Evolutionary conservation across 345 rosid species (phyloP), one percentile per base, ranked within the genome.

Genomic region (Syzygium aromaticum): DNA sequence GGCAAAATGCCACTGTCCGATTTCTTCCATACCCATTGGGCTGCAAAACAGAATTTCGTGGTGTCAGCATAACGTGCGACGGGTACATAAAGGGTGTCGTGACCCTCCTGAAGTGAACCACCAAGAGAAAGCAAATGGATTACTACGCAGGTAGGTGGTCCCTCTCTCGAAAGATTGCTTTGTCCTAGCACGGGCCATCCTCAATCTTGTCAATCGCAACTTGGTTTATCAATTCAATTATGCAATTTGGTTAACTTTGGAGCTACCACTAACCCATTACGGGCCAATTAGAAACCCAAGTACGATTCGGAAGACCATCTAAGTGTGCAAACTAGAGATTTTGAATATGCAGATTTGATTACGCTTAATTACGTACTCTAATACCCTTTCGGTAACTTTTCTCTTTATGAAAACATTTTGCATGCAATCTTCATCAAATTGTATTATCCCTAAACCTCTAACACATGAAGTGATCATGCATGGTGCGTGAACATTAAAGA

Each of bases 161-260:
- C 15, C 64, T 59, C 64, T 27, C 0, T 0, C 2, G 3, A 11
- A 15, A 27, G 28, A 11, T 7, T 2, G 3, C 0, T 14, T 27
- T 11, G 0, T 1, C 30, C 30, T 59, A 59, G 64, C 64, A 59
- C 16, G 7, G 3, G 8, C 64, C 64, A n/a, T 59, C 30, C 1
- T 7, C 11, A 59, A 15, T 3, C 30, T 0, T 59, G 5, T 59
- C 5, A 12, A 27, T 59, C 7, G 3, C 30, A 59, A 59, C 28
- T 59, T 27, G 64, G 0, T 59, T 59, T 27, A 11, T 27, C 0
- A 7, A 59, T 59, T 59, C 19, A n/a, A n/a, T 61, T n/a, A 61
- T 61, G 38, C 17, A 61, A 13, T 61, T 13, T n/a, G 17, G 0
- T 61, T 61, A 61, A n/a, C 73, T 61, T 61, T 6, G 9, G 33